Evolutionary conservation across 495 filamentous ascomycete species (phyloP).

Genomic region (Trichoderma orchidacearum): DNA sequence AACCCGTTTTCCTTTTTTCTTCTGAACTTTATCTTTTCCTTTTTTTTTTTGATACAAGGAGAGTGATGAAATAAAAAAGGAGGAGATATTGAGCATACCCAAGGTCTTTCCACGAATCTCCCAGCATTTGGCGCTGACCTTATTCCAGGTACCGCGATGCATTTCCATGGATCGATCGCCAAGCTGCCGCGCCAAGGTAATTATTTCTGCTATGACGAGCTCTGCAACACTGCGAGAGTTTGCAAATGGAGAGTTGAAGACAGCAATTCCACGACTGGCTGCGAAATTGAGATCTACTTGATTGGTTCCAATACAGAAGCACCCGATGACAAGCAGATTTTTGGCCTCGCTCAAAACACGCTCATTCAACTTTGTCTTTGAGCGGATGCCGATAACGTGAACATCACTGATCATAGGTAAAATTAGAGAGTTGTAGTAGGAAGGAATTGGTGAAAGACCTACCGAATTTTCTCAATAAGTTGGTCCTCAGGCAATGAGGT

Average conservation of each 20-base stretch:
- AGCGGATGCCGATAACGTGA: constrained; percentile 95
- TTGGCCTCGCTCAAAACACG: constrained; percentile 78
- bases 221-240: constrained; percentile 97
- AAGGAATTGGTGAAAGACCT: constrained; percentile 15
- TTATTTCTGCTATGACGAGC: constrained; percentile 88
- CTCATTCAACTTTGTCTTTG: constrained; percentile 87
- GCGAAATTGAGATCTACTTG: constrained; percentile 93
- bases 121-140: constrained; percentile 92
- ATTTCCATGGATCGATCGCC: constrained; percentile 90
- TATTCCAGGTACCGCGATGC: constrained; percentile 94
- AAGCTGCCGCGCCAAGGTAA: constrained; percentile 78
- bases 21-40: too few species aligned
- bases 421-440: not conserved
- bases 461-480: constrained; percentile 94
- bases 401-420: constrained; percentile 50
- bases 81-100: constrained; percentile 33
- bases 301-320: constrained; percentile 99
- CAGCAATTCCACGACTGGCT: constrained; percentile 80
- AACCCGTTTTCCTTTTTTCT: not conserved
- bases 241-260: constrained; percentile 98
- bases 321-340: constrained; percentile 90
- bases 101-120: constrained; percentile 96
- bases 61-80: not conserved
- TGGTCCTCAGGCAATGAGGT: constrained; percentile 81
- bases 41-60: too few species aligned